Conservation (phyloP, 768 basidiomycete species). For the Calocybe cyanea region DNA sequence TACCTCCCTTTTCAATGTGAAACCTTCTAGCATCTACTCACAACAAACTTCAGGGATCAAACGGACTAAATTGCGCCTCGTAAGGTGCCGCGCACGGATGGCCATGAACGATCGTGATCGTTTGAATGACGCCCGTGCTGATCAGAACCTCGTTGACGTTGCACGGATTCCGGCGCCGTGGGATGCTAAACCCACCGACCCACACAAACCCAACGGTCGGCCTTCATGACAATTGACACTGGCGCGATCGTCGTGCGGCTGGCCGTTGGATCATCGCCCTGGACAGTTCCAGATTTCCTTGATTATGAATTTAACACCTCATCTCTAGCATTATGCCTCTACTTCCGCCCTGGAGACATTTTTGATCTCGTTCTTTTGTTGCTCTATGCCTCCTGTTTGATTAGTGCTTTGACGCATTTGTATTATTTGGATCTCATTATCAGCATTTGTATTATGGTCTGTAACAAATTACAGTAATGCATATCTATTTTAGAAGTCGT, state of each 20-base stretch:
- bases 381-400: neutral
- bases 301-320: no score
- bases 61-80: constrained; percentile 77
- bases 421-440: constrained; percentile 10
- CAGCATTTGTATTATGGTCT: constrained; percentile 3
- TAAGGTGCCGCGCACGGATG: constrained; percentile 75
- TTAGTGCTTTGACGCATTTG: constrained; percentile 5
- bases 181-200: constrained; percentile 45
- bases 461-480: neutral
- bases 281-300: no score
- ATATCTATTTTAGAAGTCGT: constrained; percentile 59
- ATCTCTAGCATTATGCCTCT: neutral
- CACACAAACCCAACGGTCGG: constrained; percentile 5
- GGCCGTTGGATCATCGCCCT: no score
- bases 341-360: neutral
- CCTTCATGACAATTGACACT: constrained; percentile 7
- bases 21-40: neutral
- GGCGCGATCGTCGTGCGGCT: neutral
- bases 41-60: constrained; percentile 63
- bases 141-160: constrained; percentile 76
- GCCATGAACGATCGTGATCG: constrained; percentile 71
- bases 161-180: constrained; percentile 69
- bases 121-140: constrained; percentile 70
- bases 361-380: neutral
- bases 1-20: constrained; percentile 11